Evolutionary conservation across 2,329 filamentous ascomycete species (phyloP), one percentile per base, ranked within the genome.

Genomic region (Coniochaeta sp.): DNA sequence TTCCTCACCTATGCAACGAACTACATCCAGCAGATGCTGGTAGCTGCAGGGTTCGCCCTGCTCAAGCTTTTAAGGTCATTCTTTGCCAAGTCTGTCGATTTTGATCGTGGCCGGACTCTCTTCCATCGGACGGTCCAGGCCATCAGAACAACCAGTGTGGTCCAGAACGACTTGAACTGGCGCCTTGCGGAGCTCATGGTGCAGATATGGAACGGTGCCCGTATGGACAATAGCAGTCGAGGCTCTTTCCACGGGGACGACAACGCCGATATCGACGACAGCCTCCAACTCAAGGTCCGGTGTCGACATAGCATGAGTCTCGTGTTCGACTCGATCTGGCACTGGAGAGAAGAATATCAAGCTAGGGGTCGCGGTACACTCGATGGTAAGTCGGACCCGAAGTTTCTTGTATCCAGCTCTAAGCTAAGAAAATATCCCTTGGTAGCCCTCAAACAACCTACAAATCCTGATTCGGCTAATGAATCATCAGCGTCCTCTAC

Each of bases 281-380:
- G 82, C 62, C 76, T 93, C 50, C 88, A 92, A 70, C 81, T 95
- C 57, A 91, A 91, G 69, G 89, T 93, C n/a, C 84, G 90, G 57
- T 92, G 89, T 67, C 81, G 90, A 26, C 90, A 91, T 79, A 93
- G 89, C 72, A 91, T 93, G 86, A 92, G 89, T 71, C 81, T 93
- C 16, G 86, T 95, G 1, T 93, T 90, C 68, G 90, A 95, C 73
- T 90, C 88, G 14, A 89, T 92, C 58, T 93, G 90, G 90, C 83
- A 90, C 63, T 95, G 90, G 90, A 83, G 90, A 66, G 88, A 91
- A 70, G 89, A 93, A 70, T 91, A 85, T 67, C 87, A 90, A 71
- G 83, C 88, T 57, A 81, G 86, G 71, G 89, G 87, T 57, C 83
- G 87, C 68, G 88, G 87, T 61, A 81, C 80, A 63, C 80, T 91